These are phyloP conservation scores for Ceratobasidium sp. DNA, from an alignment of 1,284 basidiomycete genomes.

Conservation along the genomic window DNA sequence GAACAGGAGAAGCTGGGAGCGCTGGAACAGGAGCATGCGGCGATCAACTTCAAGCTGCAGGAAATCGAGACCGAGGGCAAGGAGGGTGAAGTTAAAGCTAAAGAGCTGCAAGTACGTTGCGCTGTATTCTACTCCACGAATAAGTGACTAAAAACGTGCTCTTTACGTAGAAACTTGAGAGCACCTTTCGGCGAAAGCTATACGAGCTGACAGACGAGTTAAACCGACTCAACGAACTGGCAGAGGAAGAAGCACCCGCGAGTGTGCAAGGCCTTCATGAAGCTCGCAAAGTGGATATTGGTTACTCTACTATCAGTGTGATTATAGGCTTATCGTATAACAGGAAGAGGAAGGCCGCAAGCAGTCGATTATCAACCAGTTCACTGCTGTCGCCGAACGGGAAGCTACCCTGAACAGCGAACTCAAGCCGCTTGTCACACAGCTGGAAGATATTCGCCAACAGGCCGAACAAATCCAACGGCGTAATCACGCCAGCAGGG, in stretches of 20 bases:
- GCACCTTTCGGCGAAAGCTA: slow-evolving; percentile 53
- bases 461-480: slow-evolving; percentile 31
- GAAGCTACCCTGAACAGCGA: slow-evolving; percentile 34
- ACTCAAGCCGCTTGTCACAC: slow-evolving; percentile 40
- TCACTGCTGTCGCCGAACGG: slow-evolving; percentile 43
- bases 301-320: slow-evolving; percentile 20
- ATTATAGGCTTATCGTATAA: not conserved
- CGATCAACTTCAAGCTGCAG: slow-evolving; percentile 21
- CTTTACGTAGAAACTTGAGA: slow-evolving; percentile 54
- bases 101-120: slow-evolving; percentile 32
- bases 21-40: slow-evolving; percentile 37
- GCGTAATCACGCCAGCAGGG: slow-evolving; percentile 35
- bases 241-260: slow-evolving; percentile 79
- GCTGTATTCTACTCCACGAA: not conserved
- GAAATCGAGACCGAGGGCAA: slow-evolving; percentile 32
- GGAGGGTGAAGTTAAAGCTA: slow-evolving; percentile 26
- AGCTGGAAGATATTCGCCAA: slow-evolving; percentile 44
- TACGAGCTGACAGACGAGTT: slow-evolving; percentile 57
- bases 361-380: slow-evolving; percentile 49
- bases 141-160: not conserved
- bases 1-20: slow-evolving; percentile 29
- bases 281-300: slow-evolving; percentile 63
- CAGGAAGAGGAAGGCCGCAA: slow-evolving; percentile 72
- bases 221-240: slow-evolving; percentile 66
- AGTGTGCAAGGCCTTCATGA: slow-evolving; percentile 76